Base-by-base conservation (phyloP, 2,329 filamentous ascomycete genomes). In the Calycina herbarum region DNA sequence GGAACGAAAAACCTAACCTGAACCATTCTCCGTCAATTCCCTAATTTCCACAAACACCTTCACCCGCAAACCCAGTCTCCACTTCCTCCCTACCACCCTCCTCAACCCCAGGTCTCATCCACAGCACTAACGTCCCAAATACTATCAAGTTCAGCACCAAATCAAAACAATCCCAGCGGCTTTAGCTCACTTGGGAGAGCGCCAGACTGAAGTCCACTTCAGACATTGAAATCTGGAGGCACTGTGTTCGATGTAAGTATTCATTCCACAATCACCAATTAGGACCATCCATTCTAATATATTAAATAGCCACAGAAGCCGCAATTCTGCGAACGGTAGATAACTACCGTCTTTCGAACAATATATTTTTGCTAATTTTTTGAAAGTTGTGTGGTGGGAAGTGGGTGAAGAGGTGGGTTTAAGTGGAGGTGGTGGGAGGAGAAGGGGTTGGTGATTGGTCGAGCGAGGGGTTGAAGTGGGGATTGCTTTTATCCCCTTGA, bases 111-210 rank as follows among this genome's bases (percentile, higher is more conserved):
- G 5, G 27, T 8, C 3, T 3, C 0, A 2, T 17, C 31, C 2
- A 8, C 17, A 3, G 4, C 20, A 15, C 2, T 27, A 31, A 17
- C 0, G 17, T n/a, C 24, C 20, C 54, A 29, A 57, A n/a, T 57
- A 57, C 31, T 1, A 33, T 11, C 10, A 11, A 1, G 1, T 1
- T 2, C 17, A 10, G 2, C 54, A 57, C 11, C 54, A 27, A 57
- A 57, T 33, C 13, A 57, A 1, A 31, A 31, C 54, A 57, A 57
- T 51, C 45, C 45, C 45, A 57, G 54, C 54, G 54, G 54, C 54
- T 57, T 57, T 57, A 57, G 54, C 54, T 57, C 54, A 57, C 54
- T 57, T 57, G 54, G 54, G 54, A 57, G 54, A 57, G 54, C 54
- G 54, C 54, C 54, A 57, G 54, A 57, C 54, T 57, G 54, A 57